Base-by-base conservation (phyloP, 345 rosid genomes). In the Eutrema yunnanense region DNA sequence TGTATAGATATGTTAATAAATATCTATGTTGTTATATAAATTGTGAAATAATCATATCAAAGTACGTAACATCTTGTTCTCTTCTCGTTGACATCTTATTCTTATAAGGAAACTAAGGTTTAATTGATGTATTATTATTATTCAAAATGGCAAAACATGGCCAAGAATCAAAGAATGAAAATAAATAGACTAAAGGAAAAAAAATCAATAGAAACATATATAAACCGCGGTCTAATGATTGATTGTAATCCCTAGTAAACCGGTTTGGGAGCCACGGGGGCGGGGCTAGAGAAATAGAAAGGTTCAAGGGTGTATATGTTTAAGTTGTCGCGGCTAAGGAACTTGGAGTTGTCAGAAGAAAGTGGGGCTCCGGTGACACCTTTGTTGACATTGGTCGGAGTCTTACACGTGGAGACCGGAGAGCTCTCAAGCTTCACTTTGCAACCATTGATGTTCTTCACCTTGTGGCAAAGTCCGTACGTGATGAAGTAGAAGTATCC, bases 401-500 rank as follows among this genome's bases (percentile, higher is more conserved):
- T 54, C 30, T 81, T 75, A 62, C 96, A 85, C 50, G 50, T 41
- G 47, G 65, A 56, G 44, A 42, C 22, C 10, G 96, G 84, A 66
- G 90, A 84, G 49, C 62, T 30, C 33, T 85, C 86, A 3, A 85
- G 78, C 68, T 79, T 83, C 3, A 85, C 86, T 67, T 71, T 85
- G 85, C 92, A 89, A 22, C 80, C 84, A 8, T 37, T 81, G 62
- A 83, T 46, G 81, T 76, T 83, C n/a, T 72, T 58, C 5, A 69
- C 50, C 8, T 47, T 65, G 4, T 57, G 66, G 27, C 72, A 76
- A 9, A 63, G 78, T 34, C 81, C 78, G 12, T 69, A 36, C 43
- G 80, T 54, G 32, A 81, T 67, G 22, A 85, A 83, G 8, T 78
- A 74, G 75, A 82, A 87, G 64, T 84, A 85, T 37, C 88, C 90